phyloP scores from a whole-genome alignment of 768 basidiomycete species.

The Punctularia strigosozonata region DNA sequence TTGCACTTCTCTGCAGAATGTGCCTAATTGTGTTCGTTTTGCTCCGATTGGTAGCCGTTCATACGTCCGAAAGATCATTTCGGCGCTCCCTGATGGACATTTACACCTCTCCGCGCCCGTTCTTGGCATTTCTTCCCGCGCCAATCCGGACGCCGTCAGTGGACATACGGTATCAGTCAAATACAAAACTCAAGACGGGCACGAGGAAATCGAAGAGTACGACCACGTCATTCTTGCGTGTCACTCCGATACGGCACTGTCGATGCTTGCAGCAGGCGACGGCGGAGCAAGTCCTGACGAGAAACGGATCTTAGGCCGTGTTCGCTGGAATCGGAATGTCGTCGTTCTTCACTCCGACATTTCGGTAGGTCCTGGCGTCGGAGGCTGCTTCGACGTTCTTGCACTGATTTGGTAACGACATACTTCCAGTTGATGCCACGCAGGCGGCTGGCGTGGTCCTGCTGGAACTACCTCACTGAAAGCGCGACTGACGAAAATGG shows the following conservation, averaged over 20 bases:
- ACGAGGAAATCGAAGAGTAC: conserved; percentile 31
- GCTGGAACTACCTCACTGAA: conserved; percentile 69
- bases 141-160: conserved; percentile 28
- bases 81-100: conserved; percentile 35
- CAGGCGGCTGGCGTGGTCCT: conserved; percentile 51
- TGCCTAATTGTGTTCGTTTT: background rate
- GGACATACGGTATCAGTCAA: too few relatives aligned
- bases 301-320: conserved; percentile 39
- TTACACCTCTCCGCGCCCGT: conserved; percentile 54
- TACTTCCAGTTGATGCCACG: conserved; percentile 52
- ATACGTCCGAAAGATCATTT: conserved; percentile 57
- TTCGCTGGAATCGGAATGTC: conserved; percentile 59
- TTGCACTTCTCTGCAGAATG: background rate
- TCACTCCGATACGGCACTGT: conserved; percentile 55
- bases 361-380: conserved; percentile 25
- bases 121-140: conserved; percentile 23
- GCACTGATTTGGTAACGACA: background rate
- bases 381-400: background rate
- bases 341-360: conserved; percentile 57
- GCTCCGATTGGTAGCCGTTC: conserved; percentile 28
- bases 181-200: conserved; percentile 35
- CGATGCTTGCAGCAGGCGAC: conserved; percentile 38
- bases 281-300: conserved; percentile 40
- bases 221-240: conserved; percentile 68
- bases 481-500: conserved; percentile 27